Evolutionary conservation across 1,284 basidiomycete genomes (phyloP).

Genomic region (Microbotryum lychnidis-dioicae): DNA sequence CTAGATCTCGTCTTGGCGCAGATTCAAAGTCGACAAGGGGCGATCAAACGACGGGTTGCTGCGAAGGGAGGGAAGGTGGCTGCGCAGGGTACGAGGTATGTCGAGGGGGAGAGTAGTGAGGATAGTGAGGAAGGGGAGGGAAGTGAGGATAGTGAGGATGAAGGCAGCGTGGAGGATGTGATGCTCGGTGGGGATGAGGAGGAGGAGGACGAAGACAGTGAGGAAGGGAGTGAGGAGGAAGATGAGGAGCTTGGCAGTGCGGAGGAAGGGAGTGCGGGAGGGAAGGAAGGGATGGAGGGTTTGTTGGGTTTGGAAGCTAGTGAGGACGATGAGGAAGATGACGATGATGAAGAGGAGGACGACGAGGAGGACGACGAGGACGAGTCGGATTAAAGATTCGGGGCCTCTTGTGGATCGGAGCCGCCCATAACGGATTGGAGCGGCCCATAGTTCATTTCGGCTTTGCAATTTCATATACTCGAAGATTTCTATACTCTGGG

Average conservation of each 20-base stretch:
- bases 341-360: conserved; percentile 7
- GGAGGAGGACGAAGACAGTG: conserved; percentile 28
- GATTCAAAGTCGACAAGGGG: conserved; percentile 29
- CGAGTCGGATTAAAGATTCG: background rate
- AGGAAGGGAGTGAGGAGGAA: conserved; percentile 18
- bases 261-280: too few species aligned
- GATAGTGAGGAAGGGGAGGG: conserved; percentile 48
- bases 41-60: conserved; percentile 8
- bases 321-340: conserved; percentile 8
- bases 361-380: conserved; percentile 7
- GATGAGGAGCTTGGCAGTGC: conserved; percentile 4
- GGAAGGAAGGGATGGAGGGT: background rate
- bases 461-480: too few species aligned
- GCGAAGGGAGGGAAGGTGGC: conserved; percentile 33
- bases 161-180: conserved; percentile 50
- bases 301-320: conserved; percentile 4
- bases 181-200: conserved; percentile 16
- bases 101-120: conserved; percentile 57
- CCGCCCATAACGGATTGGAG: too few species aligned
- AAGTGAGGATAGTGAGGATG: conserved; percentile 50
- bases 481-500: too few species aligned
- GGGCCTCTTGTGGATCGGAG: too few species aligned
- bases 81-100: conserved; percentile 45
- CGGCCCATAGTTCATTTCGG: too few species aligned
- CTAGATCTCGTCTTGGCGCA: conserved; percentile 80